Conservation (phyloP, 805 yeast genomes). For the Teunomyces pallodes region DNA sequence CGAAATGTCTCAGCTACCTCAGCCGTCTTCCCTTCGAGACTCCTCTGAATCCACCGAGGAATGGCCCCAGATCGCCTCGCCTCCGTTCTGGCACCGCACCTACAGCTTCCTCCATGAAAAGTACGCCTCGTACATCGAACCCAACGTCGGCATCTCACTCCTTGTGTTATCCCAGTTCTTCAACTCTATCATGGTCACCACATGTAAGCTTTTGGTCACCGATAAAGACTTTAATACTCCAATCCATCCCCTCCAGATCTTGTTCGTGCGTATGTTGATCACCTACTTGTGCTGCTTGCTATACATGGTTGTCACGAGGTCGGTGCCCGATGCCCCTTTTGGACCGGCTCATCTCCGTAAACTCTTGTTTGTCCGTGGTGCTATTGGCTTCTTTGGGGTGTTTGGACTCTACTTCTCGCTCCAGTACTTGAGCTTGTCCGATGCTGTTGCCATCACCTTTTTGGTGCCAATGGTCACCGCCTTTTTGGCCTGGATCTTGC, state of each 20-base stretch:
- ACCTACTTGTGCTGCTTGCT: slow-evolving; percentile 59
- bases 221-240: slow-evolving; percentile 58
- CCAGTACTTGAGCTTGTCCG: slow-evolving; percentile 71
- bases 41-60: too few species aligned
- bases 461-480: slow-evolving; percentile 76
- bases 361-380: slow-evolving; percentile 60
- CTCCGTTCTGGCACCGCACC: not conserved
- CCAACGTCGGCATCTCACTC: slow-evolving; percentile 56
- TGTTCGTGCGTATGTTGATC: slow-evolving; percentile 72
- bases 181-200: slow-evolving; percentile 72
- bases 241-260: slow-evolving; percentile 74
- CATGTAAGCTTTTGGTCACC: slow-evolving; percentile 71
- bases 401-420: slow-evolving; percentile 75
- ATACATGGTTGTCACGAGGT: slow-evolving; percentile 50
- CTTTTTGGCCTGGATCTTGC: slow-evolving; percentile 61
- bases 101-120: not conserved
- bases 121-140: slow-evolving; percentile 11
- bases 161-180: slow-evolving; percentile 65
- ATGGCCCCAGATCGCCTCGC: too few species aligned
- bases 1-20: too few species aligned
- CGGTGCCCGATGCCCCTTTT: slow-evolving; percentile 59
- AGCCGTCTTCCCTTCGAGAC: too few species aligned
- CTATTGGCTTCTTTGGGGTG: slow-evolving; percentile 72
- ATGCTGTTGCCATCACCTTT: slow-evolving; percentile 78
- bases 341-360: slow-evolving; percentile 63